Percentiles rank a stretch among this genome's conserved stretches.
phyloP scores from a whole-genome alignment of 1,284 basidiomycete genomes.

The Boletus mariae region DNA sequence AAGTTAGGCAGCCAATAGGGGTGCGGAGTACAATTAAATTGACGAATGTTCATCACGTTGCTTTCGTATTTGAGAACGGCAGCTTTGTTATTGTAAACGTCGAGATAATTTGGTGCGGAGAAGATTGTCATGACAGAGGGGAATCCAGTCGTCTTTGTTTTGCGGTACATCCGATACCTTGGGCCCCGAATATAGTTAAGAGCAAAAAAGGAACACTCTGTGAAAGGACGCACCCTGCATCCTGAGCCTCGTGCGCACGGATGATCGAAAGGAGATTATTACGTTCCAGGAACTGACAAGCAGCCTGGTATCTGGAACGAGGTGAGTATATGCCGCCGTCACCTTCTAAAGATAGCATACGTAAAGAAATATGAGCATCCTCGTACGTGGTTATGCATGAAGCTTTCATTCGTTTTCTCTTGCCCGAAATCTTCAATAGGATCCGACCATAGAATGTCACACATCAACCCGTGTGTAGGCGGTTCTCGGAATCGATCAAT shows the following conservation, averaged over 20 bases:
- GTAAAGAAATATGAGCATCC: conserved; percentile 98
- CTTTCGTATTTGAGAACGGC: conserved; percentile 96
- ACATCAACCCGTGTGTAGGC: conserved; percentile 92
- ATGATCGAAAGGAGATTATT: conserved; percentile 95
- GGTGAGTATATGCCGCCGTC: conserved; percentile 4
- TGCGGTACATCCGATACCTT: conserved; percentile 95
- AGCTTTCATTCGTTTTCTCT: conserved; percentile 84
- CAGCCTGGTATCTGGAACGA: conserved; percentile 71
- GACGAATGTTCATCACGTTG: conserved; percentile 94
- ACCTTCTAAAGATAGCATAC: conserved; percentile 34
- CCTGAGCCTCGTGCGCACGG: conserved; percentile 92
- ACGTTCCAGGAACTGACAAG: conserved; percentile 90
- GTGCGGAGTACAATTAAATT: conserved; percentile 95
- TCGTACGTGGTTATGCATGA: conserved; percentile 90
- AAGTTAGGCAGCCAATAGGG: conserved; percentile 95
- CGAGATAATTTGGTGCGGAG: conserved; percentile 93
- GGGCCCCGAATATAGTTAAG: conserved; percentile 4
- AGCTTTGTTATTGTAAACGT: conserved; percentile 96
- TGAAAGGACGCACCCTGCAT: conserved; percentile 72
- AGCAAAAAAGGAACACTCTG: not conserved
- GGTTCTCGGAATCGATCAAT: conserved; percentile 95
- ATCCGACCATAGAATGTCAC: conserved; percentile 93
- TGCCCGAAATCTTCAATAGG: conserved; percentile 92
- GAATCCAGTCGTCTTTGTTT: conserved; percentile 89
- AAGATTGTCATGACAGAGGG: conserved; percentile 98